Evolutionary conservation across 139 green algal genomes (phyloP), one percentile per base, ranked within the genome.

Genomic region (Micractinium conductrix): DNA sequence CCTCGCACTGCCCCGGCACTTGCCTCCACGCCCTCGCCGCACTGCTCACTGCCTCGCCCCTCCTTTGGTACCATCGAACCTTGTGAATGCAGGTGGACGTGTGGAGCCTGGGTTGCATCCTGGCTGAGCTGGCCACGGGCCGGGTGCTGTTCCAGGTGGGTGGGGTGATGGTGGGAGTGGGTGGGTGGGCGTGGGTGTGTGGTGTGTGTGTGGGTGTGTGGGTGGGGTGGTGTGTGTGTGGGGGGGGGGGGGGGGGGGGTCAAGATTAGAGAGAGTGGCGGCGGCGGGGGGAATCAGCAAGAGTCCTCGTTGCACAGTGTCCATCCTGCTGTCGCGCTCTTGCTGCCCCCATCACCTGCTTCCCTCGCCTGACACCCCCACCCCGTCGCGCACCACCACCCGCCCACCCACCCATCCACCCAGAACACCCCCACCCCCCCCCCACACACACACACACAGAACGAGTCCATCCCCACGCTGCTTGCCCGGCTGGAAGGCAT

Each of bases 101-200:
- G 6, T 99, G 97, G 97, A 96, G 88, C 35, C 85, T 99, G 48
- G 97, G 97, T 1, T 99, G 96, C 90, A 97, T 99, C 80, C 83
- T 99, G 17, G 96, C 96, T 24, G 97, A 99, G 93, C 94, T 99
- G 58, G 92, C 92, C 30, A 94, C 90, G 5, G 96, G 97, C n/a
- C 91, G 85, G 63, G 95, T 98, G 38, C 90, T 98, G 38, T 93
- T 98, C 70, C 94, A 96, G 94, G 94, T 95, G 75, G 12, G 63
- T 21, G 67, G 16, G 35, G n/a, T n/a, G n/a, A n/a, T n/a, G n/a
- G n/a, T n/a, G n/a, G n/a, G n/a, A n/a, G n/a, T n/a, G n/a, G n/a
- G n/a, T n/a, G n/a, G n/a, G n/a, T n/a, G n/a, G 65, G 19, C 10
- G 37, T 24, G 60, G 9, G n/a, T 40, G 10, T 17, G 3, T 26